phyloP scores from a whole-genome alignment of 805 yeast genomes.

The Pachysolen tannophilus region DNA sequence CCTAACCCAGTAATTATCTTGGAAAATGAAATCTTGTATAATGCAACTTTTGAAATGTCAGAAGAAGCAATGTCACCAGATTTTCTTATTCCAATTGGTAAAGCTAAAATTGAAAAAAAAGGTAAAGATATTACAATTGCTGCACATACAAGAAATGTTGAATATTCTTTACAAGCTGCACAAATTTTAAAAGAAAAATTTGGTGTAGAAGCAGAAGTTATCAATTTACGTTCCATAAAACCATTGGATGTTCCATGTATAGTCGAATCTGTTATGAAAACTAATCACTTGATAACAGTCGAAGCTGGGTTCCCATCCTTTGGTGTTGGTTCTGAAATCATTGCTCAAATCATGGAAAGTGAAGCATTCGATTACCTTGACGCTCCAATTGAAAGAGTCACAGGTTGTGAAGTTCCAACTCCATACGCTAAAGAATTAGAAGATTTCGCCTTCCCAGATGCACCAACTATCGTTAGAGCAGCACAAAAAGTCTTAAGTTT shows the following conservation, averaged over 20 bases:
- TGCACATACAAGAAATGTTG: constrained; percentile 88
- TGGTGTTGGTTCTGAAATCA: constrained; percentile 97
- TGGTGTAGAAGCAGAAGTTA: constrained; percentile 86
- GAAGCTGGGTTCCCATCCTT: constrained; percentile 98
- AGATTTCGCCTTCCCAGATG: constrained; percentile 98
- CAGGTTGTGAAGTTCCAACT: constrained; percentile 99
- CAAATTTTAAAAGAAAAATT: constrained; percentile 73
- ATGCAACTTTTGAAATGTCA: constrained; percentile 81
- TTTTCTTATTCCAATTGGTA: constrained; percentile 86
- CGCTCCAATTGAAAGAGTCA: constrained; percentile 97
- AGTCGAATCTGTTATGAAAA: constrained; percentile 85
- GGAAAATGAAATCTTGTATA: constrained; percentile 93
- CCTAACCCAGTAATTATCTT: constrained; percentile 96
- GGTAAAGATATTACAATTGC: constrained; percentile 89
- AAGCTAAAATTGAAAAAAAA: constrained; percentile 90
- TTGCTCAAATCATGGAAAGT: constrained; percentile 96
- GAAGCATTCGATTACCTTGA: constrained; percentile 98
- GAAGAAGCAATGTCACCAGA: constrained; percentile 88
- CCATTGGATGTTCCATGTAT: constrained; percentile 90
- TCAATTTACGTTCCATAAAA: constrained; percentile 94
- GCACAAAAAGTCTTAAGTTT: constrained; percentile 71
- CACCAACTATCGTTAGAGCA: constrained; percentile 83
- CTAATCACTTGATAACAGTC: constrained; percentile 91
- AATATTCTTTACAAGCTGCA: constrained; percentile 84
- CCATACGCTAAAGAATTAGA: constrained; percentile 96